A percentile compares a stretch with the other conserved stretches of the same genome.
phyloP scores from a whole-genome alignment of 805 yeast genomes.

The Candida silvatica region DNA sequence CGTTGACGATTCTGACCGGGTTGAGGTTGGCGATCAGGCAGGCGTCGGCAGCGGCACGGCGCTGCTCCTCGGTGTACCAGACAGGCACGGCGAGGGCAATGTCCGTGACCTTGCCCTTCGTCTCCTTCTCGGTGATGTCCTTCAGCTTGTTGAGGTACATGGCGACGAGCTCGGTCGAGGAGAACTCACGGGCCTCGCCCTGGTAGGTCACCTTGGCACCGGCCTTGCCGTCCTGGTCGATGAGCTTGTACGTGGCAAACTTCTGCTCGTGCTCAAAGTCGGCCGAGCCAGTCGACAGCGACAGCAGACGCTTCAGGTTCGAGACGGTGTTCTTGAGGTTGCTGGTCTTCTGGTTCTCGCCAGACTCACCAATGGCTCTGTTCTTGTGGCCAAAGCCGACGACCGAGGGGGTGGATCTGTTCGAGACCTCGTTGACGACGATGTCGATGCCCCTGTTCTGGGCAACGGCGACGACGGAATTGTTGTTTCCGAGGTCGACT shows the following conservation, averaged over 20 bases:
- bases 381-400: slow-evolving; percentile 88
- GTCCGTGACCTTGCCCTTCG: slow-evolving; percentile 74
- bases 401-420: slow-evolving; percentile 84
- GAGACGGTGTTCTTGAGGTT: slow-evolving; percentile 95
- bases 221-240: slow-evolving; percentile 63
- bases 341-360: slow-evolving; percentile 93
- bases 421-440: slow-evolving; percentile 96
- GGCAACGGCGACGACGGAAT: slow-evolving; percentile 92
- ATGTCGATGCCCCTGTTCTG: slow-evolving; percentile 98
- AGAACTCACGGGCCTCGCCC: slow-evolving; percentile 71
- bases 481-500: slow-evolving; percentile 94
- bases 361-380: slow-evolving; percentile 92
- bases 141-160: slow-evolving; percentile 92
- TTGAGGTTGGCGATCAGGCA: slow-evolving; percentile 93
- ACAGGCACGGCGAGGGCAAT: slow-evolving; percentile 93
- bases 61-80: slow-evolving; percentile 95
- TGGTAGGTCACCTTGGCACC: slow-evolving; percentile 81
- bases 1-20: slow-evolving; percentile 97
- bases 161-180: slow-evolving; percentile 86
- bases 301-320: slow-evolving; percentile 87
- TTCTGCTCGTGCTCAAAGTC: slow-evolving; percentile 69
- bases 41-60: slow-evolving; percentile 94
- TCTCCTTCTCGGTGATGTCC: slow-evolving; percentile 70
- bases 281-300: slow-evolving; percentile 65
- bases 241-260: slow-evolving; percentile 66